Evolutionary conservation across 2,329 filamentous ascomycete genomes (phyloP).

Genomic region (Microthyrium microscopicum): DNA sequence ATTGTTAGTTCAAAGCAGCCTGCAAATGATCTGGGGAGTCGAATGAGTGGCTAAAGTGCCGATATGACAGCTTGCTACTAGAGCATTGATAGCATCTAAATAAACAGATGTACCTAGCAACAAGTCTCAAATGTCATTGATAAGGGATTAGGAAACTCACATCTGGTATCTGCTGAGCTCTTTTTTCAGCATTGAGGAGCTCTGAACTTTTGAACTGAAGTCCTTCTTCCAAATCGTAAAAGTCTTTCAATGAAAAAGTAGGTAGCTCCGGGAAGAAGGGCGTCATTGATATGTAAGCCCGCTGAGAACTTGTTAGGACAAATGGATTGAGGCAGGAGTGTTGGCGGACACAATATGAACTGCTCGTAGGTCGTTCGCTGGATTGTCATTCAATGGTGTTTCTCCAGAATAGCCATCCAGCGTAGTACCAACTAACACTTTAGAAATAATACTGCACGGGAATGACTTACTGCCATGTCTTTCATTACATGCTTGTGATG

Average conservation of each 20-base stretch:
- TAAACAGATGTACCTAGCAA: neutral
- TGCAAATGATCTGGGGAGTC: too few relatives aligned
- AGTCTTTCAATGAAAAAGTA: slow-evolving; percentile 16
- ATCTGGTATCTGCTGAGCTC: slow-evolving; percentile 16
- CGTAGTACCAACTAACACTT: too few relatives aligned
- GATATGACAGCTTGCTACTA: neutral
- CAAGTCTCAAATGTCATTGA: neutral
- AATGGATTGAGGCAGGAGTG: too few relatives aligned
- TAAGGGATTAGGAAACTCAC: slow-evolving; percentile 17
- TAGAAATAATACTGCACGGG: too few relatives aligned
- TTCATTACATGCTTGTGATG: neutral
- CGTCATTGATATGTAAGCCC: slow-evolving; percentile 20
- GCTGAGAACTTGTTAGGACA: too few relatives aligned
- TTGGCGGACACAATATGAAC: too few relatives aligned
- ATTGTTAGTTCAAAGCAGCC: too few relatives aligned
- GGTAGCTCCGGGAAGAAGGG: slow-evolving; percentile 27
- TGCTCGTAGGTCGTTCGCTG: too few relatives aligned
- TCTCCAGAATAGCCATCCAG: too few relatives aligned
- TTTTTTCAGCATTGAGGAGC: slow-evolving; percentile 24
- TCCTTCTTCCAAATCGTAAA: neutral
- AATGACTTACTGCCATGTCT: slow-evolving; percentile 8
- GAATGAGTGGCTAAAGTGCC: neutral
- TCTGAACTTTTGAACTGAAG: slow-evolving; percentile 15
- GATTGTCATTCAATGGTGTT: too few relatives aligned
- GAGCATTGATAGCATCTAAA: neutral